A percentile compares a stretch with the other conserved stretches of the same genome.
Conservation (phyloP, 2,329 filamentous ascomycete genomes). For the Colletotrichum spaethianum region DNA sequence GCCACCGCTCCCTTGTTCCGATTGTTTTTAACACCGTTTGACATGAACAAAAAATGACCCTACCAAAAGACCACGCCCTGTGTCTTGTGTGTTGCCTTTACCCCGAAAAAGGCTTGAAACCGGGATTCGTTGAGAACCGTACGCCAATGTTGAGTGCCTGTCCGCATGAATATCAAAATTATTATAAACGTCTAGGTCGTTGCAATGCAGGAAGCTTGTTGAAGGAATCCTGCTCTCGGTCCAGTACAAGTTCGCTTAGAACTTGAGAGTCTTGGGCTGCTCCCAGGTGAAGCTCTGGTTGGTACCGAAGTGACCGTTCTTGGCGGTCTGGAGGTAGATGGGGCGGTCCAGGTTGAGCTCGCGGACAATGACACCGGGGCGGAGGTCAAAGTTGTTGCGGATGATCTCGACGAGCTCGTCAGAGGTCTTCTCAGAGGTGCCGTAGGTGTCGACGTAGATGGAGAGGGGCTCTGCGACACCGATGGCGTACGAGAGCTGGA, state of each 20-base stretch:
- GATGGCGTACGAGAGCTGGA: constrained; percentile 99
- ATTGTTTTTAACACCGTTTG: constrained; percentile 40
- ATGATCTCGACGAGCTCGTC: constrained; percentile 97
- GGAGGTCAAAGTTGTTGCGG: constrained; percentile 95
- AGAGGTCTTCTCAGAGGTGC: constrained; percentile 89
- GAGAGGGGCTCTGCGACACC: constrained; percentile 98
- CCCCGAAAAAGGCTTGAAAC: constrained; percentile 40
- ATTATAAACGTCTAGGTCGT: constrained; percentile 44
- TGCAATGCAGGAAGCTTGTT: constrained; percentile 44
- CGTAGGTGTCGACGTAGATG: constrained; percentile 98
- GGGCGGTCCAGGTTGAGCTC: constrained; percentile 95
- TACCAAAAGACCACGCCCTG: constrained; percentile 31
- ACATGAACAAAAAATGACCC: constrained; percentile 32
- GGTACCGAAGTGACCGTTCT: constrained; percentile 98
- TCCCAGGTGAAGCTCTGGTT: constrained; percentile 99
- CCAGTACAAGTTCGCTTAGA: constrained; percentile 69
- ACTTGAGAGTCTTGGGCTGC: constrained; percentile 94
- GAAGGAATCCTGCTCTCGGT: constrained; percentile 41
- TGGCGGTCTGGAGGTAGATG: constrained; percentile 98
- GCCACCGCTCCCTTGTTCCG: constrained; percentile 49
- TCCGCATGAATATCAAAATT: constrained; percentile 41
- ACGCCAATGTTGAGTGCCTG: constrained; percentile 42
- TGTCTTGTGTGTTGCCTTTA: constrained; percentile 40
- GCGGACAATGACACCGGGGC: constrained; percentile 98
- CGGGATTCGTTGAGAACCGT: constrained; percentile 45